Base-by-base conservation (phyloP, 176 grass and related monocot genomes). In the Oryza glumipatula region DNA sequence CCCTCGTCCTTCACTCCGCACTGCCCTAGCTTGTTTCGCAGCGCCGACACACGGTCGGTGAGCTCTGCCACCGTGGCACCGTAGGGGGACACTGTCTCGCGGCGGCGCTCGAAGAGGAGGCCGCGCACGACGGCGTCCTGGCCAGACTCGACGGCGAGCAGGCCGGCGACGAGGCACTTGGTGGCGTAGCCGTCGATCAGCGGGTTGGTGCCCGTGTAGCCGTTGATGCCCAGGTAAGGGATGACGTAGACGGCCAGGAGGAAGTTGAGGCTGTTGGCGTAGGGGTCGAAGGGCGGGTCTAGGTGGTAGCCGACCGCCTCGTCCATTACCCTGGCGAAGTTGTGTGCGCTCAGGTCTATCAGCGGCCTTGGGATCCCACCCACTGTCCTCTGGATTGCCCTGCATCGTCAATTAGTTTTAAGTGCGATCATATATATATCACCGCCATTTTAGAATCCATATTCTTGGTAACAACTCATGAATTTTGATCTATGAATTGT, bases 1-100 rank as follows among this genome's bases (percentile, higher is more conserved):
- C 95, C 95, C 63, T 97, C 95, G 60, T 94, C 95, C 72, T 86
- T 97, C 5, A 93, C 72, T 0, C 95, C 95, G 66, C 95, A 94
- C 73, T 19, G 74, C 1, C 83, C 94, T 64, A 97, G 79, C 26
- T 16, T 6, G 77, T 94, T 92, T 1, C 94, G 70, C 79, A 92
- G 68, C 13, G 80, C 73, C 1, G 94, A 97, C 38, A 94, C 80
- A 64, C 73, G 70, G 56, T 80, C 73, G 6, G 94, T 97, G 83
- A 97, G 85, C 69, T 94, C 92, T 0, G 94, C 90, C 76, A 97
- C 94, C 73, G 92, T 97, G 28, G 87, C 22, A 49, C 77, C 67
- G 87, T 97, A 94, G 6, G 88, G 89, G 14, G 88, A 43, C 39
- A 94, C 89, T 1, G 30, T 9, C 64, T 90, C 83, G 32, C 77